These are phyloP conservation scores for Cladosporium colombiae DNA, from an alignment of 2,329 filamentous ascomycete species.

Conservation along the genomic window DNA sequence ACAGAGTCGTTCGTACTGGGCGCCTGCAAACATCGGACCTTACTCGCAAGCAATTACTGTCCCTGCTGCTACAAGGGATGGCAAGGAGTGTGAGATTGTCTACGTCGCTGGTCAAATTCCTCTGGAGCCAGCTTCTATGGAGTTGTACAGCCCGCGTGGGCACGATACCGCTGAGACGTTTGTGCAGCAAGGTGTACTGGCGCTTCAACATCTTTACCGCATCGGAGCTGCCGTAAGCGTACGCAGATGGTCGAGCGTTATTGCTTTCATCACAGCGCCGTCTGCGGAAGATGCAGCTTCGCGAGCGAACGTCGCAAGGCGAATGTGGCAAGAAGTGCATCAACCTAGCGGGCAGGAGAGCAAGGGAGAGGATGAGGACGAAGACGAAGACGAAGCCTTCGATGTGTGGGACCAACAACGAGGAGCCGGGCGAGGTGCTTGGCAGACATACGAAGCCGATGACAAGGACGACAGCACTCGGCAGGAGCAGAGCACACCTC, in stretches of 20 bases:
- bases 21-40: constrained; percentile 93
- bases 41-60: constrained; percentile 84
- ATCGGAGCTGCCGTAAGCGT: constrained; percentile 73
- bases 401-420: constrained; percentile 69
- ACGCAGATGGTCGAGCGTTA: constrained; percentile 71
- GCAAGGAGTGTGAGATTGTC: constrained; percentile 43
- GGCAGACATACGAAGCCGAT: constrained; percentile 35
- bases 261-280: constrained; percentile 68
- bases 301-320: constrained; percentile 40
- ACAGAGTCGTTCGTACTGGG: constrained; percentile 94
- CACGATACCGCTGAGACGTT: constrained; percentile 21
- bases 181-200: constrained; percentile 64
- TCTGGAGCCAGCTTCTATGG: constrained; percentile 78
- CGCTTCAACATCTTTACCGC: constrained; percentile 87
- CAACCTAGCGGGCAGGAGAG: constrained; percentile 29
- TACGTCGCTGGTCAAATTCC: constrained; percentile 90
- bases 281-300: constrained; percentile 27
- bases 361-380: constrained; percentile 22
- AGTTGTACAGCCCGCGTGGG: constrained; percentile 41
- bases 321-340: constrained; percentile 16
- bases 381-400: constrained; percentile 52
- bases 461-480: constrained; percentile 24
- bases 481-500: constrained; percentile 48
- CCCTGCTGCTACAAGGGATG: constrained; percentile 33
- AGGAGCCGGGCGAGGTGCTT: constrained; percentile 33